Conservation (phyloP, 306 rosid genomes). For the Begonia fuchsioides region DNA sequence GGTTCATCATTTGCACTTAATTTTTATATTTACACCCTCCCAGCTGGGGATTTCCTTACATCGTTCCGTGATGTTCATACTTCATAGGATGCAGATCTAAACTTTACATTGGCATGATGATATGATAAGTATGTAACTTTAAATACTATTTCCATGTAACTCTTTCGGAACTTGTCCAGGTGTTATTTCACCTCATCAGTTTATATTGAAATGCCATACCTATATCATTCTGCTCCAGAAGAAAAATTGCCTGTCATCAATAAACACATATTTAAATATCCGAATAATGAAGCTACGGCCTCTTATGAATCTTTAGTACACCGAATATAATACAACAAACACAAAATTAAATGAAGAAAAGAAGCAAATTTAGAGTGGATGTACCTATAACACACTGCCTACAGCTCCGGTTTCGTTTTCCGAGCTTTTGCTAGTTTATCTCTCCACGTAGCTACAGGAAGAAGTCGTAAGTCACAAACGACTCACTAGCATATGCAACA, state of each 20-base stretch:
- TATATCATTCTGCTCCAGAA: constrained; percentile 1
- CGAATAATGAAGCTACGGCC: background rate
- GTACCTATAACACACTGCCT: constrained; percentile 7
- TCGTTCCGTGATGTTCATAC: too few relatives aligned
- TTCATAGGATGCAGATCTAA: background rate
- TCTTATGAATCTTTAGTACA: background rate
- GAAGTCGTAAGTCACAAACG: constrained; percentile 8
- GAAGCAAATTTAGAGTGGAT: background rate
- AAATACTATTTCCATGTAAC: background rate
- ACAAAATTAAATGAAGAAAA: background rate
- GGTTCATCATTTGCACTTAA: too few relatives aligned
- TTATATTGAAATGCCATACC: background rate
- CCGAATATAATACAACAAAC: background rate
- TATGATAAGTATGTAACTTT: background rate
- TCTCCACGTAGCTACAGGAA: constrained; percentile 76
- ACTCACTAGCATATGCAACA: background rate
- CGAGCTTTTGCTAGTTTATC: constrained; percentile 64
- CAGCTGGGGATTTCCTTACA: background rate
- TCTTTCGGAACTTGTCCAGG: background rate
- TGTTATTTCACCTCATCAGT: background rate
- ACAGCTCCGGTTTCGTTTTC: constrained; percentile 38
- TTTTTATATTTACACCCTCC: background rate
- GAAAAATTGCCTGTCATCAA: constrained; percentile 1
- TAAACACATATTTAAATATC: background rate
- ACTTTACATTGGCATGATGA: background rate